Percentiles rank a stretch among this genome's conserved stretches.
Conservation (phyloP, 805 yeast species). For the Blastobotrys mokoenaii region DNA sequence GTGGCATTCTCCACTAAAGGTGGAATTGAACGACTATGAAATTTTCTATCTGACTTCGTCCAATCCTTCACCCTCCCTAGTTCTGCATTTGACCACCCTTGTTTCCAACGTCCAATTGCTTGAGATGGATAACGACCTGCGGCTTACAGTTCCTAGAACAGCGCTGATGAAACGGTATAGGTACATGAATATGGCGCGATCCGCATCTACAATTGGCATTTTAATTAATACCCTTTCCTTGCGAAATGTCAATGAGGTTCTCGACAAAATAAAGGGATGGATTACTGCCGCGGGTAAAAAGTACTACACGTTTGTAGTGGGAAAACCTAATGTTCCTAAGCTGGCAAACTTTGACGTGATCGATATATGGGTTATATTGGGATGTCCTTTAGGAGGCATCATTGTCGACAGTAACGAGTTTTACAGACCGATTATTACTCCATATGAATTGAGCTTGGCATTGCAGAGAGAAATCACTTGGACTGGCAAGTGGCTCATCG, state of each 20-base stretch:
- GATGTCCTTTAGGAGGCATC: slow-evolving; percentile 92
- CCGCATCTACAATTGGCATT: slow-evolving; percentile 88
- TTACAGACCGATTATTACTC: slow-evolving; percentile 87
- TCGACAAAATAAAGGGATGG: slow-evolving; percentile 51
- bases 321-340: slow-evolving; percentile 96
- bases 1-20: slow-evolving; percentile 12
- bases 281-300: slow-evolving; percentile 77
- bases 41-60: slow-evolving; percentile 49
- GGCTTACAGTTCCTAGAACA: slow-evolving; percentile 45
- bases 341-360: slow-evolving; percentile 92
- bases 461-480: slow-evolving; percentile 67
- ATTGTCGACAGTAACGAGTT: slow-evolving; percentile 70
- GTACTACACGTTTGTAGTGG: slow-evolving; percentile 90
- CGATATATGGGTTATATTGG: slow-evolving; percentile 90
- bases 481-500: slow-evolving; percentile 92
- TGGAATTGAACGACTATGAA: slow-evolving; percentile 38
- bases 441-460: slow-evolving; percentile 82
- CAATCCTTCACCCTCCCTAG: slow-evolving; percentile 67
- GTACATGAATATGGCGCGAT: slow-evolving; percentile 78
- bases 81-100: slow-evolving; percentile 65
- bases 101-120: slow-evolving; percentile 47
- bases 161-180: slow-evolving; percentile 77
- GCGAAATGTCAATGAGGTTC: slow-evolving; percentile 58
- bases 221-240: slow-evolving; percentile 84
- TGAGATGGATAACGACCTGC: slow-evolving; percentile 33